Conservation (phyloP, 352 stramenopile genomes). For the Bremia lactucae region DNA sequence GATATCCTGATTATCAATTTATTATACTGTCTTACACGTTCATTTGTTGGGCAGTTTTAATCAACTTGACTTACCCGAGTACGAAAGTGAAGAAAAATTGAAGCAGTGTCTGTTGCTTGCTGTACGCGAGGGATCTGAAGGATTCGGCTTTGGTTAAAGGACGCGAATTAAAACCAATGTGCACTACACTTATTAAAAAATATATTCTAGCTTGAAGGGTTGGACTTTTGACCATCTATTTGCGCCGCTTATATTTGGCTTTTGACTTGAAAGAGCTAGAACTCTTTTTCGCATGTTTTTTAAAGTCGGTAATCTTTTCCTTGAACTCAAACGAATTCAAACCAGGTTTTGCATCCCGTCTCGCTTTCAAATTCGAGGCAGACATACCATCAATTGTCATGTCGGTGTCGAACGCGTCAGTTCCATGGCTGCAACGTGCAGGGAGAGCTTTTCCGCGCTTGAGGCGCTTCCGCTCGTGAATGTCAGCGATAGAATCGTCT, state of each 20-base stretch:
- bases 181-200: too few species aligned
- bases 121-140: conserved; percentile 95
- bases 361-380: conserved; percentile 26
- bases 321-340: conserved; percentile 82
- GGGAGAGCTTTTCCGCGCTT: conserved; percentile 66
- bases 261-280: conserved; percentile 88
- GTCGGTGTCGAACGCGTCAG: conserved; percentile 63
- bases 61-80: conserved; percentile 97
- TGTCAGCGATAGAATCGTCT: conserved; percentile 72
- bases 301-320: conserved; percentile 86
- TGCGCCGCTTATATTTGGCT: conserved; percentile 74
- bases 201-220: too few species aligned
- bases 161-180: neutral
- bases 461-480: conserved; percentile 64
- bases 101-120: conserved; percentile 94
- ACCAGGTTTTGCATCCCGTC: conserved; percentile 25
- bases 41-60: conserved; percentile 88
- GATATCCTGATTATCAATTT: conserved; percentile 1
- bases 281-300: conserved; percentile 85
- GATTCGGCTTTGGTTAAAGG: conserved; percentile 95
- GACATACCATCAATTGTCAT: conserved; percentile 31
- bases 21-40: conserved; percentile 9
- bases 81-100: conserved; percentile 95
- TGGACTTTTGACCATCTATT: conserved; percentile 33
- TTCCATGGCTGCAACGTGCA: conserved; percentile 40